Percentiles rank a stretch among this genome's conserved stretches.
Conservation (phyloP, 148 eudicot species). For the Salicornia ramosissima region DNA sequence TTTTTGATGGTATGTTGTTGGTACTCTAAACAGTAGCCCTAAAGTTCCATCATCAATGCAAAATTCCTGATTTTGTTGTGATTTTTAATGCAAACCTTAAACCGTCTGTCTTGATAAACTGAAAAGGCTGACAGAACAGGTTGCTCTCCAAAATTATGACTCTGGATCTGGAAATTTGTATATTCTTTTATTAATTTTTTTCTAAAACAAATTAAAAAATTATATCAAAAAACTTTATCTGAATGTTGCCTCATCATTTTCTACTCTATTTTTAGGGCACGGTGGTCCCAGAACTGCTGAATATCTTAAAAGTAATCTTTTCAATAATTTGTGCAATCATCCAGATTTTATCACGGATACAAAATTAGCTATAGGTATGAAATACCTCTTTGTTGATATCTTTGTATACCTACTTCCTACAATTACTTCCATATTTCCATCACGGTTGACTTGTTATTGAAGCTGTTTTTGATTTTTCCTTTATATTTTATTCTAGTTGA, state of each 20-base stretch:
- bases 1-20: conserved; percentile 61
- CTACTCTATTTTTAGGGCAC: conserved; percentile 45
- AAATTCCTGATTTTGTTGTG: background rate
- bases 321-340: conserved; percentile 59
- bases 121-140: background rate
- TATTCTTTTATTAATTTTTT: too few relatives aligned
- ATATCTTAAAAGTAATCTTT: conserved; percentile 74
- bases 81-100: background rate
- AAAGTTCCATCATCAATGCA: background rate
- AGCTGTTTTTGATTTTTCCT: background rate
- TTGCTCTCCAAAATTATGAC: background rate
- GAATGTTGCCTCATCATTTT: background rate
- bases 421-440: background rate
- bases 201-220: too few relatives aligned
- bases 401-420: background rate
- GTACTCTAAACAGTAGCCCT: background rate
- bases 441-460: background rate
- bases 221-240: too few relatives aligned
- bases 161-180: background rate
- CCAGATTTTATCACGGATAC: conserved; percentile 71
- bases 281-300: conserved; percentile 80
- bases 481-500: conserved; percentile 41
- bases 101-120: too few relatives aligned
- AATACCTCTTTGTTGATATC: background rate
- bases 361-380: conserved; percentile 64